Conservation (phyloP, 768 basidiomycete genomes). For the Rossbeevera mucosa region DNA sequence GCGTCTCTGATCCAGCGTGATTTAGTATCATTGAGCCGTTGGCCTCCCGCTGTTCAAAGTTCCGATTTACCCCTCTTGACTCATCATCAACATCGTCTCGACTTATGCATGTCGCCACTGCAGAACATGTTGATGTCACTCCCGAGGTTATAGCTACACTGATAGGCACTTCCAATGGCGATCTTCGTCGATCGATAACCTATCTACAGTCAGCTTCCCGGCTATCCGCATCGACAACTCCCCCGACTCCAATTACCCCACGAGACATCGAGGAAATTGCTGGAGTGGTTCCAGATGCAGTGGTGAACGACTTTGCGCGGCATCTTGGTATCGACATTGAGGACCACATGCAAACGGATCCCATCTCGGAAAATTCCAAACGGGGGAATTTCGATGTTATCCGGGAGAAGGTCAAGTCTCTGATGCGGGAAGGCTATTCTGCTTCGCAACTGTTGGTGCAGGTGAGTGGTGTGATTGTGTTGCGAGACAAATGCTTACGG, state of each 20-base stretch:
- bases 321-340: conserved; percentile 68
- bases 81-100: conserved; percentile 67
- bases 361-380: conserved; percentile 18
- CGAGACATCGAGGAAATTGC: conserved; percentile 93
- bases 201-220: conserved; percentile 95
- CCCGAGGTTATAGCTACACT: conserved; percentile 64
- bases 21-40: conserved; percentile 95
- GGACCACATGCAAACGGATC: conserved; percentile 51
- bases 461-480: conserved; percentile 42
- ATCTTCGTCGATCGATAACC: conserved; percentile 94
- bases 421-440: conserved; percentile 89
- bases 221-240: conserved; percentile 67
- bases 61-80: conserved; percentile 94
- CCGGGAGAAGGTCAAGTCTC: conserved; percentile 62
- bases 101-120: conserved; percentile 72
- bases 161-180: conserved; percentile 80
- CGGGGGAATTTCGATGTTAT: conserved; percentile 54
- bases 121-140: conserved; percentile 62
- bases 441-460: conserved; percentile 86
- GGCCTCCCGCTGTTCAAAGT: conserved; percentile 98
- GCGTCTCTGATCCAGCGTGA: not conserved
- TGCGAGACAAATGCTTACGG: conserved; percentile 3
- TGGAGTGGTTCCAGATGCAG: conserved; percentile 79
- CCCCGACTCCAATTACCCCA: conserved; percentile 70
- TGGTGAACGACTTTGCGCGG: conserved; percentile 64